Base-by-base conservation (phyloP, 202 grass and related monocot species). In the Hordeum pubiflorum region DNA sequence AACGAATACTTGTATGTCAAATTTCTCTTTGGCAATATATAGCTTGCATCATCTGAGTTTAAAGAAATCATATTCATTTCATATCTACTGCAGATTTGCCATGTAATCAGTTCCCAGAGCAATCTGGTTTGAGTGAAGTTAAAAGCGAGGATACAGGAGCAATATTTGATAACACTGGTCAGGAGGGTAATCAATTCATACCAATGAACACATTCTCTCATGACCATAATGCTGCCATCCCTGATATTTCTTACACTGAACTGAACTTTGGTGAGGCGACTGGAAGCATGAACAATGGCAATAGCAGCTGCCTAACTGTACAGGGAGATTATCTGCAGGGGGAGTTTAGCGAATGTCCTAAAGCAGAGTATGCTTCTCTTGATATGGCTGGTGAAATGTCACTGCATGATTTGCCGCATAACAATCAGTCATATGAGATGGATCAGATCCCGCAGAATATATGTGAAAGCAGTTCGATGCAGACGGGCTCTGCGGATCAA, bases 51-150 rank as follows among this genome's bases (percentile, higher is more conserved):
- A 57, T 83, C 23, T 72, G 61, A 69, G 48, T 40, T 17, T 67
- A 63, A 57, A 23, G 4, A 13, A 52, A 43, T 3, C 29, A 54
- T 83, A 76, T 48, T 55, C 33, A 69, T 80, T 82, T 67, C 46
- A 38, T 89, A 72, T 54, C 20, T 68, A 21, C 46, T 82, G 57
- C 86, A 94, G 86, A 91, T 85, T 85, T 69, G 17, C 58, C 77
- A 63, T 72, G 60, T 68, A 73, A 75, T 57, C 58, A 83, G 29
- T 77, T 85, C 9, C 54, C 65, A 74, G 87, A 85, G 27, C 82
- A 83, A 70, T 91, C 87, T 67, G 55, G 66, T 81, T 75, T 89
- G 74, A 89, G 81, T 81, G 78, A 89, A 38, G 38, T 79, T 77
- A 75, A 85, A 66, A 76, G 74, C 14, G 64, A 80, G 40, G 71